phyloP scores from a whole-genome alignment of 306 rosid species.

The Acmispon strigosus region DNA sequence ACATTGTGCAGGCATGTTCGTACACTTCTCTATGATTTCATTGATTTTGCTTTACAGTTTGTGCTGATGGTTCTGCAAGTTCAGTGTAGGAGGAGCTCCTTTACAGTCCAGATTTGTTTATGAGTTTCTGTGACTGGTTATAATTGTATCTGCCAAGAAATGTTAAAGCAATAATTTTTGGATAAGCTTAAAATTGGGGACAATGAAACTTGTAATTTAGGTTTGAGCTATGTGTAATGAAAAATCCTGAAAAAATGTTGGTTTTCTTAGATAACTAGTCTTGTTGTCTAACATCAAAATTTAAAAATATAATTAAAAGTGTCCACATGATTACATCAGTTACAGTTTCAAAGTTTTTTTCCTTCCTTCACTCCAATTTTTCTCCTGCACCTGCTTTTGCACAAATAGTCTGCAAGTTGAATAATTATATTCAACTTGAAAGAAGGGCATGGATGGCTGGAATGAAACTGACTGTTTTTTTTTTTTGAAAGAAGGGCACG shows the following conservation, averaged over 20 bases:
- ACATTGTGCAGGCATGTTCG: no score
- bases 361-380: no score
- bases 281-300: neutral
- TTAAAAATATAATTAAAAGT: no score
- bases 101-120: conserved; percentile 84
- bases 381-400: no score
- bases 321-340: no score
- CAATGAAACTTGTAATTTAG: neutral
- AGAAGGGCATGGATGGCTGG: no score
- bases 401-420: no score
- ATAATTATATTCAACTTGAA: no score
- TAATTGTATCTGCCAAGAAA: neutral
- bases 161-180: neutral
- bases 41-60: conserved; percentile 45
- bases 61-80: conserved; percentile 90
- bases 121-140: neutral
- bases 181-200: neutral
- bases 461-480: no score
- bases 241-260: neutral
- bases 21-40: neutral
- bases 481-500: no score
- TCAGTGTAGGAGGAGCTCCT: conserved; percentile 96
- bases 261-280: neutral
- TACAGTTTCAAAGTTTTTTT: no score
- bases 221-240: neutral